Conservation (phyloP, 176 grass and related monocot genomes). For the Stipa capillata region DNA sequence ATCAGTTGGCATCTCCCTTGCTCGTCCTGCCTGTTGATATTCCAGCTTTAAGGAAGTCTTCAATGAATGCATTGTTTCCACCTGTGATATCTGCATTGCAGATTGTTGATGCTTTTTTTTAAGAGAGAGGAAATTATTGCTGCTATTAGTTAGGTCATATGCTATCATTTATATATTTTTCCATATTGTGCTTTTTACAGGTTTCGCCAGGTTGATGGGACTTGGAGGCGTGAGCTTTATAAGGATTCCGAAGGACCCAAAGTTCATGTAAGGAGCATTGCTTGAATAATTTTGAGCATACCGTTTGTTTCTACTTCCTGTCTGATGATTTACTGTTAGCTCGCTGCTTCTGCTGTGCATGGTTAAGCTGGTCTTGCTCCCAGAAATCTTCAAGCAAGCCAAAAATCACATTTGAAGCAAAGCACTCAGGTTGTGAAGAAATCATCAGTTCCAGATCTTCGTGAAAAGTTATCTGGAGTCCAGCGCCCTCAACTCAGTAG, state of each 20-base stretch:
- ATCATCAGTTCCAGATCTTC: conserved; percentile 40
- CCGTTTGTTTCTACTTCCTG: background rate
- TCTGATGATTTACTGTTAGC: conserved; percentile 3
- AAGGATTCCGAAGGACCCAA: conserved; percentile 11
- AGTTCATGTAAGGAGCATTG: conserved; percentile 33
- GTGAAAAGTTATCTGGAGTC: conserved; percentile 43
- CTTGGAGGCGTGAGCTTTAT: conserved; percentile 57
- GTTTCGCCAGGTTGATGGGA: conserved; percentile 46
- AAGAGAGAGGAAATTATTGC: background rate
- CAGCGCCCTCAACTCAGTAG: conserved; percentile 36
- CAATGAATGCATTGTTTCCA: background rate
- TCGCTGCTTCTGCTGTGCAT: conserved; percentile 22
- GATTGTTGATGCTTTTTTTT: background rate
- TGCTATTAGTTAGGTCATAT: background rate
- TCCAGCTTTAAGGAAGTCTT: background rate
- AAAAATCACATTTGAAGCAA: conserved; percentile 26
- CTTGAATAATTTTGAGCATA: background rate
- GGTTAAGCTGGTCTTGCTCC: conserved; percentile 35
- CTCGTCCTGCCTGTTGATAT: background rate
- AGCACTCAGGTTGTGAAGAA: conserved; percentile 18
- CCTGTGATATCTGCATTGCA: background rate
- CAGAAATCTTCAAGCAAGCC: conserved; percentile 26
- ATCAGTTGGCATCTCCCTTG: background rate
- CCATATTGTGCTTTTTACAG: conserved; percentile 13
- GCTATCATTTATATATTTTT: no score